Conservation (phyloP, 352 stramenopile species). For the Globisporangium barbulae region DNA sequence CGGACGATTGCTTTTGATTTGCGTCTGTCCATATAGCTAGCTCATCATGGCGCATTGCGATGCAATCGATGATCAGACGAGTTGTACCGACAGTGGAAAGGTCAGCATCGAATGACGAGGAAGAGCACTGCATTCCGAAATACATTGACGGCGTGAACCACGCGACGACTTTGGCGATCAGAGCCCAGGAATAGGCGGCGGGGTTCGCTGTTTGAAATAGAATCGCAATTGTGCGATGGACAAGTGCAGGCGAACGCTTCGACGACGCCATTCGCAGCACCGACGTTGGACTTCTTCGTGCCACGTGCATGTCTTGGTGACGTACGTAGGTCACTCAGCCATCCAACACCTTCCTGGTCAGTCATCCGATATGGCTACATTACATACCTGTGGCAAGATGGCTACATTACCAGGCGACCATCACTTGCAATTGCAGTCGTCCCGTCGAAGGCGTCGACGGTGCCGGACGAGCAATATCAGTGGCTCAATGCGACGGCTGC, state of each 20-base stretch:
- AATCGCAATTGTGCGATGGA: not conserved
- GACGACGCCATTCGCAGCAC: not conserved
- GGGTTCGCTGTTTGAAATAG: not conserved
- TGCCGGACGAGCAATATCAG: not conserved
- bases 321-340: not conserved
- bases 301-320: not conserved
- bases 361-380: constrained; percentile 5
- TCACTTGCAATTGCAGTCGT: not conserved
- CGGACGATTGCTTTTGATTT: not conserved
- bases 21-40: not conserved
- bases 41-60: not conserved
- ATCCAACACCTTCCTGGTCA: not conserved
- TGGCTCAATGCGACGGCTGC: not conserved
- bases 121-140: not conserved
- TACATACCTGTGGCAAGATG: not conserved
- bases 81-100: not conserved
- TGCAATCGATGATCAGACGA: no score
- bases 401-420: not conserved
- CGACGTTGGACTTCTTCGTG: not conserved
- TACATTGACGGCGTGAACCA: not conserved
- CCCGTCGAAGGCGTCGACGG: not conserved
- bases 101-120: not conserved
- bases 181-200: not conserved
- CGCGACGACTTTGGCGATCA: not conserved
- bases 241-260: not conserved